phyloP scores from a whole-genome alignment of 345 rosid genomes.

The Syzygium grande region DNA sequence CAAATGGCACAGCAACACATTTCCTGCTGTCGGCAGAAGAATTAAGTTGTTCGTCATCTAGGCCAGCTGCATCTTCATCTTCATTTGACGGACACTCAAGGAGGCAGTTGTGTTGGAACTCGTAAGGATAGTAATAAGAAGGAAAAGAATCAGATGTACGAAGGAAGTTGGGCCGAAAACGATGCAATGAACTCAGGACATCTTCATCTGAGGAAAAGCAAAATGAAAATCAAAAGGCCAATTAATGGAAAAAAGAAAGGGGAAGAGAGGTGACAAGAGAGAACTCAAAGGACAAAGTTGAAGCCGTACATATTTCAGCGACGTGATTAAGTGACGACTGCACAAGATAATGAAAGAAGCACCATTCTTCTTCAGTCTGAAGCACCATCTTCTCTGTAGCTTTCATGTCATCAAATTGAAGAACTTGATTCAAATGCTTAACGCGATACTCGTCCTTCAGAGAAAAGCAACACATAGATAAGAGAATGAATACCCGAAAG shows the following conservation, averaged over 20 bases:
- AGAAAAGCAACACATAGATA: neutral
- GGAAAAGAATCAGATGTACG: conserved; percentile 39
- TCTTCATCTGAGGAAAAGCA: conserved; percentile 67
- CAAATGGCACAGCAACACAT: conserved; percentile 70
- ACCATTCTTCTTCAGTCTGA: conserved; percentile 84
- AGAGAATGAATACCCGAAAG: conserved; percentile 3
- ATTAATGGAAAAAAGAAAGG: neutral
- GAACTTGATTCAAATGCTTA: conserved; percentile 47
- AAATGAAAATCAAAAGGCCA: neutral
- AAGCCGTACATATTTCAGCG: conserved; percentile 63
- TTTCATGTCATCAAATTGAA: conserved; percentile 23
- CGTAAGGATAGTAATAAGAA: conserved; percentile 46
- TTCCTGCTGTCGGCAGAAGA: conserved; percentile 30
- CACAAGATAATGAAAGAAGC: conserved; percentile 65
- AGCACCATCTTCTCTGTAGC: conserved; percentile 24
- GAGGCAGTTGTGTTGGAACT: conserved; percentile 62
- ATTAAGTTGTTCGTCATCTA: conserved; percentile 30
- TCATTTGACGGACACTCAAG: conserved; percentile 31
- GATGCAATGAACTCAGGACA: conserved; percentile 49
- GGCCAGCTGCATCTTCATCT: conserved; percentile 20
- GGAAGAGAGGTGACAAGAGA: neutral
- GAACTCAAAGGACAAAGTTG: conserved; percentile 1
- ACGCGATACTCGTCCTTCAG: conserved; percentile 72
- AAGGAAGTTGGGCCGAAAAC: conserved; percentile 68
- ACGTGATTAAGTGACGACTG: conserved; percentile 66